These are phyloP conservation scores for Penicillium turbatum DNA, from an alignment of 495 filamentous ascomycete species.

Conservation along the genomic window DNA sequence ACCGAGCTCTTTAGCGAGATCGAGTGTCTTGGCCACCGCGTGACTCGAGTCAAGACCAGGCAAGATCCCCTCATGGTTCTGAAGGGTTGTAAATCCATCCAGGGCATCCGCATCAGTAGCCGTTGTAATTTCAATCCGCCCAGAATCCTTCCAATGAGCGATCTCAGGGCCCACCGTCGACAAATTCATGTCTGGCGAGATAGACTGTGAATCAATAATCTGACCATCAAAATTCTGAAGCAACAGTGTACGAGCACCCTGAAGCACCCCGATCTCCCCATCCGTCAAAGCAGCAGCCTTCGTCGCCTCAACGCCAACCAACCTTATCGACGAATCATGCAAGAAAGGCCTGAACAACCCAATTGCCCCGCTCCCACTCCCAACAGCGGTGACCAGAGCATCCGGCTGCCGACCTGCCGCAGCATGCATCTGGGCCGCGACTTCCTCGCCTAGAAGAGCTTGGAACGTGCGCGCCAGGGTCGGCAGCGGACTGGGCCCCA, in stretches of 20 bases:
- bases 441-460: slow-evolving; percentile 32
- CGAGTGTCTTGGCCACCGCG: slow-evolving; percentile 26
- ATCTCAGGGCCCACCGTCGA: slow-evolving; percentile 33
- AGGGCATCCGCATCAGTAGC: slow-evolving; percentile 33
- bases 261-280: slow-evolving; percentile 30
- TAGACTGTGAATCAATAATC: slow-evolving; percentile 29
- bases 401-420: slow-evolving; percentile 22
- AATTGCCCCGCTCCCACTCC: slow-evolving; percentile 27
- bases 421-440: slow-evolving; percentile 24
- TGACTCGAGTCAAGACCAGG: slow-evolving; percentile 32
- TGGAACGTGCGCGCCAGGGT: slow-evolving; percentile 34
- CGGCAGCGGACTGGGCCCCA: slow-evolving; percentile 31
- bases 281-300: slow-evolving; percentile 25
- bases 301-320: slow-evolving; percentile 28
- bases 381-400: slow-evolving; percentile 29
- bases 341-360: slow-evolving; percentile 33
- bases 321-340: slow-evolving; percentile 10
- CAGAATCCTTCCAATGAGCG: slow-evolving; percentile 32
- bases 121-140: slow-evolving; percentile 27
- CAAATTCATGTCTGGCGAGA: slow-evolving; percentile 34
- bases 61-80: slow-evolving; percentile 29
- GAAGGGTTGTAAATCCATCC: slow-evolving; percentile 29
- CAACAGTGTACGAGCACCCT: slow-evolving; percentile 30
- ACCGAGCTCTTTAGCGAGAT: slow-evolving; percentile 28
- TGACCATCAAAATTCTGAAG: slow-evolving; percentile 33